Evolutionary conservation across 2,329 filamentous ascomycete genomes (phyloP).

Genomic region (Eurotiales sp.): DNA sequence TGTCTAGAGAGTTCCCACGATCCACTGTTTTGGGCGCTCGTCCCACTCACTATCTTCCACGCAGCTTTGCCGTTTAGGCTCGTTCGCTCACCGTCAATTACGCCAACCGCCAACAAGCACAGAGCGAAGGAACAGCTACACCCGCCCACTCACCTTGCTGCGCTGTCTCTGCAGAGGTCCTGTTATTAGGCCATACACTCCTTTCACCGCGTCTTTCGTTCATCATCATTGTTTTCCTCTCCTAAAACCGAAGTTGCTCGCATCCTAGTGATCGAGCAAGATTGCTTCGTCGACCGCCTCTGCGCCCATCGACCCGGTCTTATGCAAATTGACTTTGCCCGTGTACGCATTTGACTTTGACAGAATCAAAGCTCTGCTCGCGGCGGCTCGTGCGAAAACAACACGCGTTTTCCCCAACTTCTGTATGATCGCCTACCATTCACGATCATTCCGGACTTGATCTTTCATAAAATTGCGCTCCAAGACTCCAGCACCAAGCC

Average conservation of each 20-base stretch:
- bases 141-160: neutral
- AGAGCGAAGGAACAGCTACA: constrained; percentile 2
- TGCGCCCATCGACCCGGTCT: neutral
- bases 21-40: constrained; percentile 7
- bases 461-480: constrained; percentile 6
- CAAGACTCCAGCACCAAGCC: neutral
- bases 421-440: constrained; percentile 7
- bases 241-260: neutral
- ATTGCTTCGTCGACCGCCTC: neutral
- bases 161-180: constrained; percentile 9
- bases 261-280: neutral
- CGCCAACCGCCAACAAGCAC: constrained; percentile 3
- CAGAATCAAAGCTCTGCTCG: neutral
- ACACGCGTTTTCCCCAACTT: constrained; percentile 1
- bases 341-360: no score
- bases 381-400: constrained; percentile 1
- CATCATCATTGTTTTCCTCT: neutral
- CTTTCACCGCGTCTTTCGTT: constrained; percentile 6
- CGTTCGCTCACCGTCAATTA: constrained; percentile 11
- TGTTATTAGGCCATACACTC: constrained; percentile 10
- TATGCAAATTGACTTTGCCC: constrained; percentile 10
- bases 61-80: constrained; percentile 7
- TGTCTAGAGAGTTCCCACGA: neutral
- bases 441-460: constrained; percentile 11
- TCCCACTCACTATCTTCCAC: neutral